Evolutionary conservation across 2,329 filamentous ascomycete species (phyloP).

Genomic region (Periglandula ipomoeae): DNA sequence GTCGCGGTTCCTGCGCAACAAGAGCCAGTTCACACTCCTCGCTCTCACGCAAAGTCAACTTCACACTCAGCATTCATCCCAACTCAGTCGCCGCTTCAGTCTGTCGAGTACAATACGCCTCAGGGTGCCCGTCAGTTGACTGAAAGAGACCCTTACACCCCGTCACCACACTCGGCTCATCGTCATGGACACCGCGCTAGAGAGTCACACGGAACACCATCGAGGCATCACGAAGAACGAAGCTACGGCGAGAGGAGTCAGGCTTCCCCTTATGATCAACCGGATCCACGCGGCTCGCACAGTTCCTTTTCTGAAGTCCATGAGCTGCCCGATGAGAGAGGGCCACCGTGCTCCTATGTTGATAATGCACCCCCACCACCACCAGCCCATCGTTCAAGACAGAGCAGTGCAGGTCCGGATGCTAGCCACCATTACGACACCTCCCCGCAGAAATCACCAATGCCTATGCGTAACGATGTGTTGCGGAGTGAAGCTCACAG

Average conservation of each 20-base stretch:
- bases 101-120: conserved; percentile 39
- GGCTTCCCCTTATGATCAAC: conserved; percentile 26
- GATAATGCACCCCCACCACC: conserved; percentile 45
- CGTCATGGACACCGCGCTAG: conserved; percentile 24
- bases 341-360: conserved; percentile 27
- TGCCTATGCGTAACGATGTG: conserved; percentile 51
- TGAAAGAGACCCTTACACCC: conserved; percentile 25
- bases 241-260: conserved; percentile 24
- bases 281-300: conserved; percentile 27
- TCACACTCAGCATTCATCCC: conserved; percentile 32
- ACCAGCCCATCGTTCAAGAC: conserved; percentile 42
- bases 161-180: conserved; percentile 19
- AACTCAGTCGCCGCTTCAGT: conserved; percentile 44
- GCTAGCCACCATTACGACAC: conserved; percentile 30
- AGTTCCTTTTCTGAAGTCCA: conserved; percentile 23
- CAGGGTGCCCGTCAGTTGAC: conserved; percentile 11
- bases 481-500: conserved; percentile 48
- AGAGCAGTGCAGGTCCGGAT: conserved; percentile 36
- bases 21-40: conserved; percentile 37
- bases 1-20: conserved; percentile 16
- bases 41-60: conserved; percentile 33
- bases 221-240: conserved; percentile 26
- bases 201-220: conserved; percentile 27
- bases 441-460: conserved; percentile 33
- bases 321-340: conserved; percentile 24